phyloP scores from a whole-genome alignment of 176 grass and related monocot species.

The Hordeum marinum region DNA sequence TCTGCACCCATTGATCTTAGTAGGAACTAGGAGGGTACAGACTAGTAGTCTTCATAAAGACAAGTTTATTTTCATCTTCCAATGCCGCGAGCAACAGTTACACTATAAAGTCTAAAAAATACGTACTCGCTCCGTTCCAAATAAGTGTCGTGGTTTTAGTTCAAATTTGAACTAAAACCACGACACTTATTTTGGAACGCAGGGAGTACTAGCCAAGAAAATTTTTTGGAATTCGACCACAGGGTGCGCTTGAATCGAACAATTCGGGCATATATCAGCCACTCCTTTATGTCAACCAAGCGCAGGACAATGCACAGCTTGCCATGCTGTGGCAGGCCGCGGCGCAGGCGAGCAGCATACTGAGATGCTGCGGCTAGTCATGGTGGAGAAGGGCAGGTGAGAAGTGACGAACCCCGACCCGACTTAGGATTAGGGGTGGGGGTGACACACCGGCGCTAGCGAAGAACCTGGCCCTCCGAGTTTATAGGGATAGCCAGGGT shows the following conservation, averaged over 20 bases:
- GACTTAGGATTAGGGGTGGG: background rate
- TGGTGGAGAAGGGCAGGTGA: background rate
- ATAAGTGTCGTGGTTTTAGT: too few species aligned
- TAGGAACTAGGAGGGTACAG: background rate
- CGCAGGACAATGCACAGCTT: background rate
- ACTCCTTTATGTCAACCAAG: background rate
- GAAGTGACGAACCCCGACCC: background rate
- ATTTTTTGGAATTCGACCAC: too few species aligned
- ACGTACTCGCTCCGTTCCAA: too few species aligned
- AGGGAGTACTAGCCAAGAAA: too few species aligned
- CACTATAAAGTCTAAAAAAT: background rate
- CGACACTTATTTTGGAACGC: too few species aligned
- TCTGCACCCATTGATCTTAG: background rate
- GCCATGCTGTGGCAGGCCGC: background rate
- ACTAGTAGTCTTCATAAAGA: background rate
- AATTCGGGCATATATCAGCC: background rate
- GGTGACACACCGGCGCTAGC: background rate
- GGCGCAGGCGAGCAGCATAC: background rate
- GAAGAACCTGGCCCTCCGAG: background rate
- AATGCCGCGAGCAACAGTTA: background rate
- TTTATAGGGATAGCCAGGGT: background rate
- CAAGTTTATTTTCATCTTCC: background rate
- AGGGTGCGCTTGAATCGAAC: too few species aligned
- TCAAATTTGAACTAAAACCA: too few species aligned
- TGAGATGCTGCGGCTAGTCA: background rate